Evolutionary conservation across 495 filamentous ascomycete genomes (phyloP).

Genomic region (Immersiella caudata): DNA sequence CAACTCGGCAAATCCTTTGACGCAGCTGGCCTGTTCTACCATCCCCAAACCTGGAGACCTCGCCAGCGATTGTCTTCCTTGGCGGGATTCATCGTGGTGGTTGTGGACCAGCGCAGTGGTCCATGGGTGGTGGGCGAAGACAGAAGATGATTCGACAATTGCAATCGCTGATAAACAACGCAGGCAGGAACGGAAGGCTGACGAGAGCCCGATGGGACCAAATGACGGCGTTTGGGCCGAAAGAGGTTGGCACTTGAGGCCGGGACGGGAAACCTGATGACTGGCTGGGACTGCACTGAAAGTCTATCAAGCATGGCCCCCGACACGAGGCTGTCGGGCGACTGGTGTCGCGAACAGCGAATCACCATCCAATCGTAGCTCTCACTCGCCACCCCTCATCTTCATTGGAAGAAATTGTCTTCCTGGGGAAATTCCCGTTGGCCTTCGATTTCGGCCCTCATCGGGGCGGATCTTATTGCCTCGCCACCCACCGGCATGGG

Average conservation of each 20-base stretch:
- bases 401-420: slow-evolving; percentile 33
- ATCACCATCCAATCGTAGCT: slow-evolving; percentile 34
- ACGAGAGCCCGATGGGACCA: slow-evolving; percentile 31
- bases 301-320: slow-evolving; percentile 14
- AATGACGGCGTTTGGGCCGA: slow-evolving; percentile 31
- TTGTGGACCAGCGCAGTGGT: slow-evolving; percentile 19
- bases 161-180: slow-evolving; percentile 38
- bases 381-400: neutral
- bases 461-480: neutral
- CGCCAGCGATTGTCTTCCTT: slow-evolving; percentile 22
- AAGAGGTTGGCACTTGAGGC: slow-evolving; percentile 27
- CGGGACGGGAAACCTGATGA: slow-evolving; percentile 20
- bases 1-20: neutral
- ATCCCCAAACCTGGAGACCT: neutral
- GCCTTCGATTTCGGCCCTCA: neutral
- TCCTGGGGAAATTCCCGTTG: neutral
- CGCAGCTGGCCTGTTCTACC: neutral
- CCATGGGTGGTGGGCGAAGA: slow-evolving; percentile 33
- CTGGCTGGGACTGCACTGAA: slow-evolving; percentile 24
- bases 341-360: slow-evolving; percentile 23
- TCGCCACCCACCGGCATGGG: neutral
- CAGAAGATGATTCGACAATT: slow-evolving; percentile 45
- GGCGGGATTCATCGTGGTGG: slow-evolving; percentile 19
- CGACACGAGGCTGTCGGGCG: slow-evolving; percentile 29
- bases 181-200: slow-evolving; percentile 43